Evolutionary conservation across 768 basidiomycete genomes (phyloP), one percentile per base, ranked within the genome.

Genomic region (Lentinula aciculospora): DNA sequence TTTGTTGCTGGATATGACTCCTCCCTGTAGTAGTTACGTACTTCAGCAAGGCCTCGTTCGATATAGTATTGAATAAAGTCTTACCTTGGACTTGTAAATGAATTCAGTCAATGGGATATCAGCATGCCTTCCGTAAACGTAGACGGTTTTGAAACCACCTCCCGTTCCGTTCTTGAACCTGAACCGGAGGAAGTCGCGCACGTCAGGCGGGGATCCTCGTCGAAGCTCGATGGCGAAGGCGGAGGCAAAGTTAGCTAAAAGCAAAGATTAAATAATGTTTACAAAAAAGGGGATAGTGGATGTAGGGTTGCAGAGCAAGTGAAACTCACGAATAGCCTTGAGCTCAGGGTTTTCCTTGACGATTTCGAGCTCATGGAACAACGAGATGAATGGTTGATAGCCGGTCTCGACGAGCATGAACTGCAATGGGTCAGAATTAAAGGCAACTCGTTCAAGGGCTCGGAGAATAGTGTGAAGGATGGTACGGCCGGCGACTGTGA

Each of bases 331-430:
- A 61, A 91, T 80, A 40, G 76, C 83, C 49, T 74, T 70, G 62
- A 86, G 69, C 55, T 86, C 80, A 1, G 88, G 86, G 67, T 83
- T 71, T 27, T 79, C 71, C 60, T 80, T 74, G 62, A 71, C 63
- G 57, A 87, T 72, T 57, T 87, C 88, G 19, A 89, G 82, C 70
- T 88, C 81, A 67, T 85, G 82, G 82, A 94, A 88, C 70, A 94
- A 78, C 3, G 90, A 92, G 66, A 94, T 85, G 81, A 95, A 92
- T 13, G 92, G 86, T 70, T 94, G 92, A 77, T 94, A 94, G 61
- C 89, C 89, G 15, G 86, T 85, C 72, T 89, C 83, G 63, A 91
- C 77, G 62, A 92, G 68, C 71, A 87, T 76, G 73, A 94, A 80
- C 65, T 89, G 86, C 53, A 94, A 82, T 45, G 89, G 86, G 73